Conservation (phyloP, 768 basidiomycete species). For the Tylopilus vinaceipallidus region DNA sequence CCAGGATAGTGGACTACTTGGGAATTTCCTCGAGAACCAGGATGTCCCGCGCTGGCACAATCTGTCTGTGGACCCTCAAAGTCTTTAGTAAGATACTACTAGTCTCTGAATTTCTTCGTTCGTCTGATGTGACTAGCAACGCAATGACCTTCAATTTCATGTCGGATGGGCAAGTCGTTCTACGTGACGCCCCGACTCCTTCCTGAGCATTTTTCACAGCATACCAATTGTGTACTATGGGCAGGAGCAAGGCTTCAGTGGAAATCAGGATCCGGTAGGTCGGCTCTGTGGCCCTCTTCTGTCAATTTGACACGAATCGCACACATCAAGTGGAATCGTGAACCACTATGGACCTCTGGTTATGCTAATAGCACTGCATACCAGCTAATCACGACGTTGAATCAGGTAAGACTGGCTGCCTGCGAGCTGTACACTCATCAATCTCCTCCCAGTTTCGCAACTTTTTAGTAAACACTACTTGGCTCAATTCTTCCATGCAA, state of each 20-base stretch:
- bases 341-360: slow-evolving; percentile 68
- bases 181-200: background rate
- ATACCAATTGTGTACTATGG: slow-evolving; percentile 84
- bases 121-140: slow-evolving; percentile 44
- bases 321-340: slow-evolving; percentile 59
- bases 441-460: slow-evolving; percentile 57
- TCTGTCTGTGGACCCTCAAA: slow-evolving; percentile 68
- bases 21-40: slow-evolving; percentile 81
- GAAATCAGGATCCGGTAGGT: slow-evolving; percentile 62
- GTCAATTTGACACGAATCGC: background rate
- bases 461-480: slow-evolving; percentile 55
- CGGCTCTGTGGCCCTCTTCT: too few species aligned
- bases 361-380: slow-evolving; percentile 61
- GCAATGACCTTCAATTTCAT: slow-evolving; percentile 75
- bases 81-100: slow-evolving; percentile 49
- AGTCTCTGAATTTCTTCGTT: background rate
- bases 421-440: too few species aligned
- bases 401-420: too few species aligned
- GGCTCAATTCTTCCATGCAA: slow-evolving; percentile 50
- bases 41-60: slow-evolving; percentile 76
- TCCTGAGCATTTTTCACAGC: slow-evolving; percentile 20
- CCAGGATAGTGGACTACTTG: slow-evolving; percentile 41
- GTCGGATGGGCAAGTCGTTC: slow-evolving; percentile 53
- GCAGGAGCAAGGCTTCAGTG: slow-evolving; percentile 71
- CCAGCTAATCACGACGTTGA: slow-evolving; percentile 57